Evolutionary conservation across 2,329 filamentous ascomycete species (phyloP).

Genomic region (Meredithiella fracta): DNA sequence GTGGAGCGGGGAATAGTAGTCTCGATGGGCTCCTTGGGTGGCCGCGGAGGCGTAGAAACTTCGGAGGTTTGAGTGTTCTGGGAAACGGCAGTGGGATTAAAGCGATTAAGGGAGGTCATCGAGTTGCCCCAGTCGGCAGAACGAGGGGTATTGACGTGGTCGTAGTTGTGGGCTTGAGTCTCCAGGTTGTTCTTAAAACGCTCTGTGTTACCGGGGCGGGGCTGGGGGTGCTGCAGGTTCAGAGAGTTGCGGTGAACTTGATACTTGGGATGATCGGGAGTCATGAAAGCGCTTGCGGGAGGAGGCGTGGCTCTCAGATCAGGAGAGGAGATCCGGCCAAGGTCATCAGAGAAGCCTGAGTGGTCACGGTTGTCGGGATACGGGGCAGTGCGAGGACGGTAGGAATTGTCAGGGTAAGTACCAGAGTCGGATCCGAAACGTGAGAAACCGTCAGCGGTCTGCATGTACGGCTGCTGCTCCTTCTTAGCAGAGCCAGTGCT

Average conservation of each 20-base stretch:
- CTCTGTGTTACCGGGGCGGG: slow-evolving; percentile 54
- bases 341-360: slow-evolving; percentile 37
- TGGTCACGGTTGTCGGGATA: slow-evolving; percentile 46
- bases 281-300: slow-evolving; percentile 37
- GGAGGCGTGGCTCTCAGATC: slow-evolving; percentile 22
- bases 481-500: slow-evolving; percentile 34
- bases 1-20: slow-evolving; percentile 13
- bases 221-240: slow-evolving; percentile 66
- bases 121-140: slow-evolving; percentile 49
- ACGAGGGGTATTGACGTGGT: slow-evolving; percentile 40
- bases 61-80: slow-evolving; percentile 29
- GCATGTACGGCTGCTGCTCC: slow-evolving; percentile 35
- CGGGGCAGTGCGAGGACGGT: slow-evolving; percentile 34
- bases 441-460: slow-evolving; percentile 32
- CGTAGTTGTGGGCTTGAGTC: slow-evolving; percentile 53
- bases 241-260: slow-evolving; percentile 67
- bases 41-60: slow-evolving; percentile 35
- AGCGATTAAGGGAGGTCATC: slow-evolving; percentile 39
- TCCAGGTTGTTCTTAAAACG: slow-evolving; percentile 60
- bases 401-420: slow-evolving; percentile 41
- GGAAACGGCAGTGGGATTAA: slow-evolving; percentile 29
- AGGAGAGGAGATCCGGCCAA: slow-evolving; percentile 18
- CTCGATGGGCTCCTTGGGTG: slow-evolving; percentile 46
- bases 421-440: slow-evolving; percentile 62
- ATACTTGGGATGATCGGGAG: slow-evolving; percentile 57